These are phyloP conservation scores for Neofusicoccum kwambonambiense DNA, from an alignment of 2,329 filamentous ascomycete genomes.

Conservation along the genomic window DNA sequence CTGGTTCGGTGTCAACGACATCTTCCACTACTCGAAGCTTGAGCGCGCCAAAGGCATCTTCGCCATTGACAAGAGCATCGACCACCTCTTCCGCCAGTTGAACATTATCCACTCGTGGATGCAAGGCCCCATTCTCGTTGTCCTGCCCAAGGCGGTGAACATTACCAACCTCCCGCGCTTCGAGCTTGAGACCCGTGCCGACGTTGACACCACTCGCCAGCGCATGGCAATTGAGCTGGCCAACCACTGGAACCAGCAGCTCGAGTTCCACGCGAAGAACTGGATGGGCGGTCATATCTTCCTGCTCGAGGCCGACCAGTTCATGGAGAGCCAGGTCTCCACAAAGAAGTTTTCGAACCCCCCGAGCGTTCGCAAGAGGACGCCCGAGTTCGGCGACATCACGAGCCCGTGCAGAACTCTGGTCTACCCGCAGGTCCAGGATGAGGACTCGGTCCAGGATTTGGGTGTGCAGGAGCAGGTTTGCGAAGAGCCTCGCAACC, in stretches of 20 bases:
- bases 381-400: slow-evolving; percentile 35
- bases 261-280: slow-evolving; percentile 28
- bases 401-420: slow-evolving; percentile 32
- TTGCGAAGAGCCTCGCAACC: slow-evolving; percentile 31
- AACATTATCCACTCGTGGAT: slow-evolving; percentile 33
- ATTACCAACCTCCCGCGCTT: slow-evolving; percentile 37
- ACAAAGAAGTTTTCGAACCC: slow-evolving; percentile 31
- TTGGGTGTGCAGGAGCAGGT: slow-evolving; percentile 15
- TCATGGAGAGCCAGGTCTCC: slow-evolving; percentile 35
- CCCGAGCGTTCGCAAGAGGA: slow-evolving; percentile 31
- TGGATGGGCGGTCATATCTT: slow-evolving; percentile 35
- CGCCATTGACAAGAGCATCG: slow-evolving; percentile 35
- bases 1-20: slow-evolving; percentile 38
- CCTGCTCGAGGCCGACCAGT: slow-evolving; percentile 34
- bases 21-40: slow-evolving; percentile 33
- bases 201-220: slow-evolving; percentile 29
- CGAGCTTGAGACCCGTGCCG: slow-evolving; percentile 22
- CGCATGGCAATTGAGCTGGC: slow-evolving; percentile 35
- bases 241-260: slow-evolving; percentile 36
- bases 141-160: slow-evolving; percentile 35
- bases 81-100: slow-evolving; percentile 34
- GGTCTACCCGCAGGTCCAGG: slow-evolving; percentile 12
- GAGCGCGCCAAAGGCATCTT: slow-evolving; percentile 29
- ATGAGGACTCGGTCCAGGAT: slow-evolving; percentile 20
- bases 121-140: slow-evolving; percentile 25